Conservation (phyloP, 768 basidiomycete species). For the Podaxis rugospora region DNA sequence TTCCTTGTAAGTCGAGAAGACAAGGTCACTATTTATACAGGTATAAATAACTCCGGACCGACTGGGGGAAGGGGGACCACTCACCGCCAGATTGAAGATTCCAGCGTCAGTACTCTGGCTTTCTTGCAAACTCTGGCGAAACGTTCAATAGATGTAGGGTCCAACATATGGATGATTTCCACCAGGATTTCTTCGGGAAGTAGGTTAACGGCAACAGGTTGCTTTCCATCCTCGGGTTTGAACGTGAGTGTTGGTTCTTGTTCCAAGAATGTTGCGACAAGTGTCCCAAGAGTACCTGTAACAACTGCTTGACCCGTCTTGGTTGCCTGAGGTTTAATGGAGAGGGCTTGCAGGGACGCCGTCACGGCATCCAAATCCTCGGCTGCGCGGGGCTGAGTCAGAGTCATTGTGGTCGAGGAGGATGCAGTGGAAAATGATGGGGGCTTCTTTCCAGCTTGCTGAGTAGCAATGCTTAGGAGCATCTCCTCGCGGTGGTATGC, state of each 20-base stretch:
- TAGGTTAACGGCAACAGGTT: constrained; percentile 46
- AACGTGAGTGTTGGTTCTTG: constrained; percentile 40
- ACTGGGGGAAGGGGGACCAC: constrained; percentile 12
- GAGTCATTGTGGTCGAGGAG: not conserved
- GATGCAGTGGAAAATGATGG: not conserved
- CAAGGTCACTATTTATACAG: constrained; percentile 49
- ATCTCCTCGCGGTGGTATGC: constrained; percentile 60
- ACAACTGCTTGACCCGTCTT: constrained; percentile 15
- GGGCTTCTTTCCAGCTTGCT: constrained; percentile 17
- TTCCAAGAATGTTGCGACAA: constrained; percentile 46
- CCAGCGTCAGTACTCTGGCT: constrained; percentile 68
- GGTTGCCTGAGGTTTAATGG: constrained; percentile 6
- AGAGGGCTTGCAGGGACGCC: constrained; percentile 19
- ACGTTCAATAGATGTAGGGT: constrained; percentile 66
- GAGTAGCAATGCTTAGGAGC: constrained; percentile 30
- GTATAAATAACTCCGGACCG: not conserved
- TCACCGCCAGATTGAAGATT: constrained; percentile 74
- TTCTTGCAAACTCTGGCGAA: constrained; percentile 74
- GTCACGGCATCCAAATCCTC: constrained; percentile 18
- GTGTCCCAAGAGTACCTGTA: constrained; percentile 38
- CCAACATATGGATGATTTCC: constrained; percentile 59
- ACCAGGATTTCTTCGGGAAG: constrained; percentile 80
- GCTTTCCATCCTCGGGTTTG: constrained; percentile 63
- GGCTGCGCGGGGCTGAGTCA: not conserved
- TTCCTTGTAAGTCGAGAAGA: constrained; percentile 60